These are phyloP conservation scores for Hortaea werneckii DNA, from an alignment of 2,329 filamentous ascomycete species.

Conservation along the genomic window DNA sequence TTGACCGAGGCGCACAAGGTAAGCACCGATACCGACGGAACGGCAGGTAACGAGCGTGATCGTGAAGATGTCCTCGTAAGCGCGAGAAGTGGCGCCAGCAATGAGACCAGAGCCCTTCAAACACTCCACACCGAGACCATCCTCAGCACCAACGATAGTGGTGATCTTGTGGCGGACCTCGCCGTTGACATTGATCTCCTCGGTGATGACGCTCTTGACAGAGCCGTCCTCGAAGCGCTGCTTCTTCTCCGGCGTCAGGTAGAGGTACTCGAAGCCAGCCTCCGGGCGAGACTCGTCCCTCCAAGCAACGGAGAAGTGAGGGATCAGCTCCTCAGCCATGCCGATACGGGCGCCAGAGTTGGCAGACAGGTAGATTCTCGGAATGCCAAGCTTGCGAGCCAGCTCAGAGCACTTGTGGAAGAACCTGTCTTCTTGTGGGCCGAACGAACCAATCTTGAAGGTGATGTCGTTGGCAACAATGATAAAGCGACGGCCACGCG, in stretches of 20 bases:
- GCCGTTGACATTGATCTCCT: conserved; percentile 73
- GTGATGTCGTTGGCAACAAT: conserved; percentile 99
- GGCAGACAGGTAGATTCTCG: conserved; percentile 93
- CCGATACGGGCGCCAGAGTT: conserved; percentile 98
- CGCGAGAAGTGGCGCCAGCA: conserved; percentile 89
- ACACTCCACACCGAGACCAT: conserved; percentile 95
- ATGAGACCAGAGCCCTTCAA: conserved; percentile 95
- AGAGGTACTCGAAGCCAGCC: conserved; percentile 92
- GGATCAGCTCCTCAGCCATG: conserved; percentile 92
- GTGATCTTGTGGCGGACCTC: conserved; percentile 91
- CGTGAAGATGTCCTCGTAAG: conserved; percentile 98
- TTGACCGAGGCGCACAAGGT: conserved; percentile 94
- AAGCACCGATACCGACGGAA: conserved; percentile 98
- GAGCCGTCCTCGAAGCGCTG: conserved; percentile 73
- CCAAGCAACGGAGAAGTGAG: conserved; percentile 95
- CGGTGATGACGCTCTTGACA: conserved; percentile 70
- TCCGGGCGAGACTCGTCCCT: conserved; percentile 74
- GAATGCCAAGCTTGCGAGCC: conserved; percentile 86
- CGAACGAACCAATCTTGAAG: conserved; percentile 97
- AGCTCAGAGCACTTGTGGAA: conserved; percentile 99
- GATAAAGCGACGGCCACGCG: conserved; percentile 81
- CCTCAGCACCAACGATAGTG: conserved; percentile 84
- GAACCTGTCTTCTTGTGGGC: conserved; percentile 91
- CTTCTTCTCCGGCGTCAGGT: conserved; percentile 78
- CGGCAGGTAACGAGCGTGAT: conserved; percentile 95